Conservation (phyloP, 176 grass and related monocot genomes). For the Microstegium vimineum region DNA sequence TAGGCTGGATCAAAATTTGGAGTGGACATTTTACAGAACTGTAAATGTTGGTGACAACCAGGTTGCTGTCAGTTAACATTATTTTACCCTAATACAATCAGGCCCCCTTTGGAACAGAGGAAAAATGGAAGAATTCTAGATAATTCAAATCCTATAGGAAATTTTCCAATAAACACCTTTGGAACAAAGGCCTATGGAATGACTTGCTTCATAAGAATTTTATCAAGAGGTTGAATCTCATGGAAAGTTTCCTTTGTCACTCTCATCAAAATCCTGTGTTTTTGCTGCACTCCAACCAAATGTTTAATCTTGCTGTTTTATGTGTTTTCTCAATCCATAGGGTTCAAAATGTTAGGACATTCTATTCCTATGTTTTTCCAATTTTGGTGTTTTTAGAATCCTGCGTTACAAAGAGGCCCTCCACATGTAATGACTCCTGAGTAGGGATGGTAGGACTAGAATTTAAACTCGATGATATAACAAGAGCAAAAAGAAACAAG, state of each 20-base stretch:
- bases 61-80: not conserved
- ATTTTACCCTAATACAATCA: not conserved
- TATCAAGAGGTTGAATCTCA: not conserved
- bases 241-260: not conserved
- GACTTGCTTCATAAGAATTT: not conserved
- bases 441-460: not conserved
- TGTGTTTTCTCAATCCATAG: not conserved
- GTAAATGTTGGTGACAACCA: not conserved
- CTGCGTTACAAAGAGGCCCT: not conserved
- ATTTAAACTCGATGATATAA: not conserved
- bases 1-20: not conserved
- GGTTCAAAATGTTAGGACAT: not conserved
- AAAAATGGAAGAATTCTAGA: no score
- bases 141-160: not conserved
- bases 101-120: not conserved
- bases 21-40: not conserved
- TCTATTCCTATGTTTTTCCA: not conserved
- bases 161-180: not conserved
- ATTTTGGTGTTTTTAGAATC: not conserved
- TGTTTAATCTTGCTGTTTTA: not conserved
- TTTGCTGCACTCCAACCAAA: not conserved
- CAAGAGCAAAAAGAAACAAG: constrained; percentile 2
- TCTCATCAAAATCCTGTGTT: not conserved
- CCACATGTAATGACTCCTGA: not conserved
- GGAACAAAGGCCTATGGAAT: not conserved